Conservation (phyloP, 768 basidiomycete species). For the Termitomyces sp. region DNA sequence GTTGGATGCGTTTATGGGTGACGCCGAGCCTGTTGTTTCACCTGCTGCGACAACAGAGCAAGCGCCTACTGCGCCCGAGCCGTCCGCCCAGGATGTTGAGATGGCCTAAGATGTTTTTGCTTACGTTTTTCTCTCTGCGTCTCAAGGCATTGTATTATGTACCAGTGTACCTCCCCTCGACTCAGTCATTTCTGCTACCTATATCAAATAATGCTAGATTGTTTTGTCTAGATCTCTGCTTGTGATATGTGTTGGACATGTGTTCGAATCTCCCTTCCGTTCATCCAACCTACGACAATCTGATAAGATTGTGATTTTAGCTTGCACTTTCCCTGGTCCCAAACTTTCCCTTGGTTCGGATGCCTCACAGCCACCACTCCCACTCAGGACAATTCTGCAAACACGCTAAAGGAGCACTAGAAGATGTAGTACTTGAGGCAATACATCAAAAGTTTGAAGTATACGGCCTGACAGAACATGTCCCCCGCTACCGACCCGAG, state of each 20-base stretch:
- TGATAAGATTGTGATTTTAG: neutral
- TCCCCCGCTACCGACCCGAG: slow-evolving; percentile 75
- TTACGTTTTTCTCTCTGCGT: neutral
- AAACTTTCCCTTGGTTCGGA: slow-evolving; percentile 6
- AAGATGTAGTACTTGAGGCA: slow-evolving; percentile 80
- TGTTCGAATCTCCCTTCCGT: no score
- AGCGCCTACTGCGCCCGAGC: slow-evolving; percentile 14
- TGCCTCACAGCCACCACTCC: slow-evolving; percentile 80
- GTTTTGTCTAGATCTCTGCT: neutral
- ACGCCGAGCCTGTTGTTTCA: slow-evolving; percentile 35
- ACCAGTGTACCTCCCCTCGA: slow-evolving; percentile 6
- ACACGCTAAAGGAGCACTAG: slow-evolving; percentile 79
- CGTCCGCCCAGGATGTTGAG: slow-evolving; percentile 46
- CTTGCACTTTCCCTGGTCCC: no score
- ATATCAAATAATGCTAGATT: neutral
- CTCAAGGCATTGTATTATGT: slow-evolving; percentile 7
- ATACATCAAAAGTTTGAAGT: slow-evolving; percentile 74
- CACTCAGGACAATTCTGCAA: slow-evolving; percentile 95
- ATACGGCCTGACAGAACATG: slow-evolving; percentile 91
- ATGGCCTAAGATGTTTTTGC: slow-evolving; percentile 37
- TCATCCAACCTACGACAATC: no score
- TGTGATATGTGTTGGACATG: no score
- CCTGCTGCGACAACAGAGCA: slow-evolving; percentile 12
- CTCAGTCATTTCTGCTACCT: neutral
- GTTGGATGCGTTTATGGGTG: slow-evolving; percentile 83